A percentile compares a stretch with the other conserved stretches of the same genome.
Conservation (phyloP, 441 rosid genomes). For the Raphanus hybrid region DNA sequence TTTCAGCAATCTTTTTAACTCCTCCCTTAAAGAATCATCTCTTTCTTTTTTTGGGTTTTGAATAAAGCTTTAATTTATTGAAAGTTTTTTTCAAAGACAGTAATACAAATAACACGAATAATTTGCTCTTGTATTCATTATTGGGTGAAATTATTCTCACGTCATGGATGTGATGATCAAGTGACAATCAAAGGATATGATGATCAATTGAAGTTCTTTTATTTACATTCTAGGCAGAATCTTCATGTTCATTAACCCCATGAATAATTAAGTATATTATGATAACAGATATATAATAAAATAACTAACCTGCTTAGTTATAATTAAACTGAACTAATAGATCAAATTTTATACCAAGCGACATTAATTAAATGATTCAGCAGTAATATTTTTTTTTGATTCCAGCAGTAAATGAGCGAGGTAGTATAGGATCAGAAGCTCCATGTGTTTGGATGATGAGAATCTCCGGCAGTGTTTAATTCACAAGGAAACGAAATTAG, state of each 20-base stretch:
- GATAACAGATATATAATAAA: constrained; percentile 15
- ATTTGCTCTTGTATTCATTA: constrained; percentile 17
- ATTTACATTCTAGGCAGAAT: constrained; percentile 35
- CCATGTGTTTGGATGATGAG: constrained; percentile 42
- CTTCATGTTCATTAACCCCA: constrained; percentile 34
- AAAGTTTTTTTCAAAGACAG: neutral
- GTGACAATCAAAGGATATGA: neutral
- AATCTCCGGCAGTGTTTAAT: constrained; percentile 32
- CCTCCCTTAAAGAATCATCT: constrained; percentile 26
- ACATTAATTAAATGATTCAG: constrained; percentile 22
- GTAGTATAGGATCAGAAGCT: constrained; percentile 32
- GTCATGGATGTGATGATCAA: neutral
- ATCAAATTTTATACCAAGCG: constrained; percentile 20
- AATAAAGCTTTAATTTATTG: constrained; percentile 15
- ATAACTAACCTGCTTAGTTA: constrained; percentile 22
- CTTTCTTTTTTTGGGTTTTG: neutral
- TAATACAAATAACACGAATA: constrained; percentile 13
- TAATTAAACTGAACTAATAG: constrained; percentile 30
- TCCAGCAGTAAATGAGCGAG: neutral
- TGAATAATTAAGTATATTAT: constrained; percentile 33
- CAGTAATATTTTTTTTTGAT: neutral
- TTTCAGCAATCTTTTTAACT: constrained; percentile 36
- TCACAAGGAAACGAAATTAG: constrained; percentile 61
- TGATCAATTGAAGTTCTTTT: constrained; percentile 24
- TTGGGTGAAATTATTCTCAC: constrained; percentile 29